Base-by-base conservation (phyloP, 495 filamentous ascomycete genomes). In the Emericellopsis terricola region DNA sequence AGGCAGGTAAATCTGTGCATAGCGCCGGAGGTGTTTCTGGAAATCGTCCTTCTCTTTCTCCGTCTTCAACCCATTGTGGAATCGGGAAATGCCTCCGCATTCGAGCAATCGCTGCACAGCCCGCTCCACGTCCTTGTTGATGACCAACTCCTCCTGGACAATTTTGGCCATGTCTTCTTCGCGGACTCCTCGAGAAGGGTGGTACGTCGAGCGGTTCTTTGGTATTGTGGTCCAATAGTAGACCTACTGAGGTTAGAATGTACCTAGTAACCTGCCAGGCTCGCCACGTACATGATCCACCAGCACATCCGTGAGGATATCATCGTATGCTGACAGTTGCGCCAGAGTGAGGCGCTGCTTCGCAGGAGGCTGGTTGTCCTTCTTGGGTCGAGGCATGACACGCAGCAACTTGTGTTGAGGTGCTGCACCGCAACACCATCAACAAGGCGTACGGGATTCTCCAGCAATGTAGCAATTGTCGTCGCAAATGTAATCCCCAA, bases 211-310 rank as follows among this genome's bases (percentile, higher is more conserved):
- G 28, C 81, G 78, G 44, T 94, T 94, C 53, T 99, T 99, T 30
- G 85, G 84, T 28, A 93, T 93, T 7, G 69, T 79, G 9, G 86
- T 85, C 89, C 91, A 96, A 57, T 81, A 96, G 49, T 81, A 92
- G 10, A 78, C 75, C 91, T 97, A 34, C 23, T 29, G 11, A 31
- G 36, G 23, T 20, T 34, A 23, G 9, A 11, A 14, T 6, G 4
- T 16, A 16, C 7, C 7, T 8, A 13, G 6, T 19, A 17, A 4
- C 19, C 31, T 13, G 8, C 14, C 31, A 8, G 8, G 8, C 17
- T 19, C 31, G 5, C 13, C 32, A 64, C 81, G 51, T 66, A 94
- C 89, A 55, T 81, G 81, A 57, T 99, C 89, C 28, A 99, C 73
- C 21, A 99, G 76, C 38, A 80, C 78, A 73, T 99, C 91, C 0